Percentiles rank a stretch among this genome's conserved stretches.
Evolutionary conservation across 305 asterid genomes (phyloP).

Genomic region (Solanum chacoense): DNA sequence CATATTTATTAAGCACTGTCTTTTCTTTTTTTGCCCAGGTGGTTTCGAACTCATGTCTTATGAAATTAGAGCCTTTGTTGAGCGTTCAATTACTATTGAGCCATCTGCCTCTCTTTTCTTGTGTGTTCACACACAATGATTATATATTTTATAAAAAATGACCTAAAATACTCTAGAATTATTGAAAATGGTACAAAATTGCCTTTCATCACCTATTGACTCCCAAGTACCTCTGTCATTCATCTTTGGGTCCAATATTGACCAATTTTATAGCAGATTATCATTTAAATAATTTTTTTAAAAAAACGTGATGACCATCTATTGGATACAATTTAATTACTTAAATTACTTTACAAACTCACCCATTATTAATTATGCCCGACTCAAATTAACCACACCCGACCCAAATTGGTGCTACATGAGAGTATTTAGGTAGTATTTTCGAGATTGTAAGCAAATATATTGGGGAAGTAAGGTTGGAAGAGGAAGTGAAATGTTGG

Average conservation of each 20-base stretch:
- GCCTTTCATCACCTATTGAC: not conserved
- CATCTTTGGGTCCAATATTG: not conserved
- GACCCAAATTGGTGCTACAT: not conserved
- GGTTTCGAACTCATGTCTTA: not conserved
- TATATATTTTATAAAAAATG: no score
- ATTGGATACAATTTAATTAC: no score
- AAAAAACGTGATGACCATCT: no score
- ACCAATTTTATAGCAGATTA: not conserved
- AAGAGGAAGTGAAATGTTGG: not conserved
- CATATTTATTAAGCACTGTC: not conserved
- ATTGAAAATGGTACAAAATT: not conserved
- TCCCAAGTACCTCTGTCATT: not conserved
- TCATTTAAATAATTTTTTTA: no score
- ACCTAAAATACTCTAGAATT: accelerated
- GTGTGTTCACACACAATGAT: not conserved
- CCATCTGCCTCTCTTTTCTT: not conserved
- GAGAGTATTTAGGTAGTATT: not conserved
- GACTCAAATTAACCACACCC: no score
- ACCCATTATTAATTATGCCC: no score
- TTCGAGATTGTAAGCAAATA: not conserved
- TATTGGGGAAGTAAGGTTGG: not conserved
- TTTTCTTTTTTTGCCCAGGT: not conserved
- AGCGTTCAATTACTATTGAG: no score
- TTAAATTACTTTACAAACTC: no score
- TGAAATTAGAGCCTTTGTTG: not conserved